Base-by-base conservation (phyloP, 768 basidiomycete species). In the Suillus subalutaceus region DNA sequence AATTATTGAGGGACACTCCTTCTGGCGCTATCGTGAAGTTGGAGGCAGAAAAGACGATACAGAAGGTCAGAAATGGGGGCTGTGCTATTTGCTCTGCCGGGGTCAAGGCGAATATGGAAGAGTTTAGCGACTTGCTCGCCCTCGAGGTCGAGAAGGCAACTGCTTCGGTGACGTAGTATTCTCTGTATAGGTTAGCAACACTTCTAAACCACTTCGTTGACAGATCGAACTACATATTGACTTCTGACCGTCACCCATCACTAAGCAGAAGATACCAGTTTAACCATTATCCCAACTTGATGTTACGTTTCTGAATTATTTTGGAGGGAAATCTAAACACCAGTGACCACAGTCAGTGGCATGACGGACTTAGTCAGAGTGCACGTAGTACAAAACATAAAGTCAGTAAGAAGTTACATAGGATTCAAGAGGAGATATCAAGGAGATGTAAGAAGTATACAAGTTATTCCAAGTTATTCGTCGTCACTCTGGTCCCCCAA, bases 401-500 rank as follows among this genome's bases (percentile, higher is more conserved):
- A 41, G 23, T 59, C 23, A 40, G 16, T 41, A 9, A 12, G 26
- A 60, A 41, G 16, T 30, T 30, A 20, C 10, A 41, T 40, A 12
- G 16, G 18, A 37, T 37, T 56, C 55, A 56, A n/a, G 55, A 55
- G 5, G 26, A 32, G 9, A 20, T 43, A 60, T 60, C 18, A 43
- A 56, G 20, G 18, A 43, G 38, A 60, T 32, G 23, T 52, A 18
- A 44, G 26, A 16, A 41, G 23, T 10, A 18, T 16, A 12, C 58
- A 12, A 20, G 18, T 70, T 41, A 76, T 38, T 76, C 86, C 6
- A 20, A 16, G 18, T 70, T 44, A 76, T 40, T 77, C 86, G 23
- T 85, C 84, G 44, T 90, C 89, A 70, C 90, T 91, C 71, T 92
- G 89, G 70, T 90, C 89, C 46, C 78, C 82, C 66, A 93, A 78